A percentile compares a stretch with the other conserved stretches of the same genome.
Evolutionary conservation across 1,284 basidiomycete species (phyloP).

Genomic region (Waitea zeae): DNA sequence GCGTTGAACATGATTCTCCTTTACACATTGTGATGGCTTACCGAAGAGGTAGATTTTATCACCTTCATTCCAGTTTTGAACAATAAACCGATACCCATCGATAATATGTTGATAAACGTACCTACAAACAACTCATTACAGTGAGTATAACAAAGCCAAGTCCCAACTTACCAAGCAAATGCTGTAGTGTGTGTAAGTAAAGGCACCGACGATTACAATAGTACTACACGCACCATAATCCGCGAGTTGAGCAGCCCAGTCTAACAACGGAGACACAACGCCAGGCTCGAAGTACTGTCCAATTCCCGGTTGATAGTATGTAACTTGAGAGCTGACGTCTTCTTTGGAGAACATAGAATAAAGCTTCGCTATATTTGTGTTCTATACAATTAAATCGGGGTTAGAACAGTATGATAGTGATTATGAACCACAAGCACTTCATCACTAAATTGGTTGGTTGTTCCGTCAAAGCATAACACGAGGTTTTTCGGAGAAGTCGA

Average conservation of each 20-base stretch:
- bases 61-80: conserved; percentile 37
- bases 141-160: conserved; percentile 6
- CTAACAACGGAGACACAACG: conserved; percentile 15
- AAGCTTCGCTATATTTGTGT: conserved; percentile 23
- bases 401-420: conserved; percentile 1
- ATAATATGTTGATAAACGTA: conserved; percentile 34
- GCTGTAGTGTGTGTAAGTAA: too few relatives aligned
- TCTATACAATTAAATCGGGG: conserved; percentile 16
- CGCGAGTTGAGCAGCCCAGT: conserved; percentile 21
- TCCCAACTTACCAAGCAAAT: conserved; percentile 28
- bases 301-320: conserved; percentile 30
- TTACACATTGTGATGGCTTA: conserved; percentile 17
- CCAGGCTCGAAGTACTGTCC: conserved; percentile 32
- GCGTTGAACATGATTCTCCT: not conserved
- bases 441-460: conserved; percentile 26
- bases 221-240: too few relatives aligned
- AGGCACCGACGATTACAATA: too few relatives aligned
- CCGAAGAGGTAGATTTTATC: conserved; percentile 38
- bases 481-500: conserved; percentile 25
- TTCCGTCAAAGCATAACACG: conserved; percentile 51
- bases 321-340: conserved; percentile 16
- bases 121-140: conserved; percentile 11
- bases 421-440: conserved; percentile 16
- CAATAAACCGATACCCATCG: conserved; percentile 45
- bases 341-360: conserved; percentile 21